These are phyloP conservation scores for Saccharomycopsis crataegensis DNA, from an alignment of 1,139 yeast species.

Conservation along the genomic window DNA sequence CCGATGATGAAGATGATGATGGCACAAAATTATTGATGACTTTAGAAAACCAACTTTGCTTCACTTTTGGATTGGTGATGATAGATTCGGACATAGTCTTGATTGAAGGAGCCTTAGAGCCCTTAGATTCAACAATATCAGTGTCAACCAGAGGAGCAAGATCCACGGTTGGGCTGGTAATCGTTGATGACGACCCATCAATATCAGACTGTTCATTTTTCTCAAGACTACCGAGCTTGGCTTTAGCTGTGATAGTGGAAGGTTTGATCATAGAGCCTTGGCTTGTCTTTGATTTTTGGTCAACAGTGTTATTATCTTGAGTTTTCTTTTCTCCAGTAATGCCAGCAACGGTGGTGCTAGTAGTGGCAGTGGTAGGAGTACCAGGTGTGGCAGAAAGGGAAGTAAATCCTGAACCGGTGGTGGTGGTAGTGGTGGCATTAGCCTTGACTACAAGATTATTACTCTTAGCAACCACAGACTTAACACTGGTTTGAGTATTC, in stretches of 20 bases:
- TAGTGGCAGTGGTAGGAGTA: not conserved
- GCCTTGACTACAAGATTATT: conserved; percentile 5
- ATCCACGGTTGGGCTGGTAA: conserved; percentile 1
- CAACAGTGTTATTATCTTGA: not conserved
- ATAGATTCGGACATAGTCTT: conserved; percentile 13
- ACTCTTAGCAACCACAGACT: conserved; percentile 4
- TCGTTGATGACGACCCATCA: conserved; percentile 1
- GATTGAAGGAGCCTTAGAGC: conserved; percentile 13
- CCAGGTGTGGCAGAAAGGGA: not conserved
- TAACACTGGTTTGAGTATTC: conserved; percentile 4
- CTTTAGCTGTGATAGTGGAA: not conserved
- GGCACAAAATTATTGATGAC: conserved; percentile 21
- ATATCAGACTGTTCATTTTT: not conserved
- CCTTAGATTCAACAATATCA: conserved; percentile 6
- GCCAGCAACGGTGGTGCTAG: conserved; percentile 2
- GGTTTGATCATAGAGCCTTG: not conserved
- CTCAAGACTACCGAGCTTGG: not conserved
- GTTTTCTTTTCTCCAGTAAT: not conserved
- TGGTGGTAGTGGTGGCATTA: conserved; percentile 8
- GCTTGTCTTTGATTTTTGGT: not conserved
- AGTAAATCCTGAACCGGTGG: not conserved
- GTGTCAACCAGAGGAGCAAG: not conserved
- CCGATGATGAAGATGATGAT: not conserved
- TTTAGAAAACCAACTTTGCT: conserved; percentile 21
- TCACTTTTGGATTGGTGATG: conserved; percentile 17